Evolutionary conservation across 306 rosid species (phyloP).

Genomic region (Cercis canadensis): DNA sequence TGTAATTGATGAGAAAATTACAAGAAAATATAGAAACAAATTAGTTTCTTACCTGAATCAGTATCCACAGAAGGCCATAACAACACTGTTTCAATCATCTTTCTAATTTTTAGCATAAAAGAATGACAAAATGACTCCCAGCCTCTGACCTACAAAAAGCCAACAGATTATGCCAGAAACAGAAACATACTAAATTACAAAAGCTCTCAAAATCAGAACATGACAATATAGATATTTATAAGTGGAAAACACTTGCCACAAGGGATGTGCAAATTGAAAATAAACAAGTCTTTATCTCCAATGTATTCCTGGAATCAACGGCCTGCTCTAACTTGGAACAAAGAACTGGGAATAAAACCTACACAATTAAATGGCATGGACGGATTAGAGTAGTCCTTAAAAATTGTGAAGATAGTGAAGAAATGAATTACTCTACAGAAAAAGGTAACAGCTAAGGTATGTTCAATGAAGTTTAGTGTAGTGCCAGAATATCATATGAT

Average conservation of each 20-base stretch:
- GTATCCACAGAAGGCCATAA: constrained; percentile 77
- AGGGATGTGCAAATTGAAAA: constrained; percentile 87
- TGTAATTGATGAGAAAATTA: constrained; percentile 14
- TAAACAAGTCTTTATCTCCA: constrained; percentile 73
- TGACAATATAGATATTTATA: constrained; percentile 22
- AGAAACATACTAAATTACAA: constrained; percentile 14
- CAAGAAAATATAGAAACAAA: too few species aligned
- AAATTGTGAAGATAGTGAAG: constrained; percentile 17
- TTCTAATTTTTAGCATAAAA: constrained; percentile 53
- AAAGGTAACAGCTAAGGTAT: neutral
- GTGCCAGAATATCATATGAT: constrained; percentile 33
- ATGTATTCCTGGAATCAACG: constrained; percentile 50
- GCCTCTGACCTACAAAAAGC: constrained; percentile 68
- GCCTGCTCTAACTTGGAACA: constrained; percentile 61
- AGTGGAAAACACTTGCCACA: constrained; percentile 55
- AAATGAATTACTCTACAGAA: neutral
- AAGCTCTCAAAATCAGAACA: constrained; percentile 22
- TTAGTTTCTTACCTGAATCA: constrained; percentile 79
- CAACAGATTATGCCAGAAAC: constrained; percentile 34
- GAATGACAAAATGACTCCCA: constrained; percentile 67
- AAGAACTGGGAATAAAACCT: constrained; percentile 77
- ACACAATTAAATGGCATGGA: constrained; percentile 27
- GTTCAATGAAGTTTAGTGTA: constrained; percentile 11
- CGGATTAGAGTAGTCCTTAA: constrained; percentile 32
- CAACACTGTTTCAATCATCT: constrained; percentile 64